Conservation (phyloP, 169 alveolate species). For the Plasmodium ovale region DNA sequence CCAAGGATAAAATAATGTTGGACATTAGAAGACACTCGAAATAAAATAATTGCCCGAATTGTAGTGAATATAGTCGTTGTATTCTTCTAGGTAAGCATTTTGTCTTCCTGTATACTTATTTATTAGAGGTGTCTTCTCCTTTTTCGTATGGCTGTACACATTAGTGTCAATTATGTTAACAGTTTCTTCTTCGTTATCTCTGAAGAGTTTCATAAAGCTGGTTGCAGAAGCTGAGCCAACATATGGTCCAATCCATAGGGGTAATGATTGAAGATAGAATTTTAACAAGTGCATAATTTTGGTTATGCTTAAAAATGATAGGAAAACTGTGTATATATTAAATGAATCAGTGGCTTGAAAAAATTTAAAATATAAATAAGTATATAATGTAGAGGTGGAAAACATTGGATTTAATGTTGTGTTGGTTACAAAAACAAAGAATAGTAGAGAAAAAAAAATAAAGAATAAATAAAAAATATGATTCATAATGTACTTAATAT, state of each 20-base stretch:
- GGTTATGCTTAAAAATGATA: conserved; percentile 54
- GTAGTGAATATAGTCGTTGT: conserved; percentile 41
- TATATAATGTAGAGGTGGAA: conserved; percentile 54
- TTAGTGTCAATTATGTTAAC: conserved; percentile 56
- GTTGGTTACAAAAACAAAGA: conserved; percentile 72
- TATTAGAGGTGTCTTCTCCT: conserved; percentile 49
- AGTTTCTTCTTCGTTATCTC: conserved; percentile 48
- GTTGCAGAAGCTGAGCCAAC: conserved; percentile 66
- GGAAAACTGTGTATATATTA: conserved; percentile 14
- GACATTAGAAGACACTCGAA: conserved; percentile 31
- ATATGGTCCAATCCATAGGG: conserved; percentile 73
- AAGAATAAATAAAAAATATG: conserved; percentile 71
- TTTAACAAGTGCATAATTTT: conserved; percentile 38
- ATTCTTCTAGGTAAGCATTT: conserved; percentile 61
- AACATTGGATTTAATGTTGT: conserved; percentile 71
- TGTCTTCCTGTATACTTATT: conserved; percentile 21
- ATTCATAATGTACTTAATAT: conserved; percentile 58
- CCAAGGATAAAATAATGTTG: too few relatives aligned
- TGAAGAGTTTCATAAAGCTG: conserved; percentile 20
- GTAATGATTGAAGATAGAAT: conserved; percentile 44
- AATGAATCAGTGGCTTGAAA: conserved; percentile 28
- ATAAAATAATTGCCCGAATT: conserved; percentile 39
- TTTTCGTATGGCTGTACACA: conserved; percentile 16
- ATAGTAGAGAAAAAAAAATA: conserved; percentile 53
- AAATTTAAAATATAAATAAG: conserved; percentile 60